Evolutionary conservation across 139 green algal species (phyloP).

Genomic region (Chlamydomonas sp.): DNA sequence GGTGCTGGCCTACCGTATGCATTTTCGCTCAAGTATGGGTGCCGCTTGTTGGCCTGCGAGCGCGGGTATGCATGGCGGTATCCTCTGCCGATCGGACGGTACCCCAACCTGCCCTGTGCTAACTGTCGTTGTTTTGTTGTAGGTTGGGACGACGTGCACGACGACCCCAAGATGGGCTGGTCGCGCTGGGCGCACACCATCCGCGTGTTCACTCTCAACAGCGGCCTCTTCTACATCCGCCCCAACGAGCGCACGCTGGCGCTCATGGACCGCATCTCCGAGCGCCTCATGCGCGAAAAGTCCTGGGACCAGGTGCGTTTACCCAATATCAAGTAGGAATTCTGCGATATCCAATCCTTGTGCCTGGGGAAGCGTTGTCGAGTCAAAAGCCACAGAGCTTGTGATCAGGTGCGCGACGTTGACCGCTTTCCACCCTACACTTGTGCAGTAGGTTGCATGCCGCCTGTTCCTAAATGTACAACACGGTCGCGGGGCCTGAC

Average conservation of each 20-base stretch:
- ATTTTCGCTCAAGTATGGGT: too few relatives aligned
- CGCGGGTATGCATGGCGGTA: too few relatives aligned
- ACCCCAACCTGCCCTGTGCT: too few relatives aligned
- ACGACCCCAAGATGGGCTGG: slow-evolving; percentile 82
- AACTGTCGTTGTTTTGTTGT: not conserved
- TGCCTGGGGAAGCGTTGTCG: not conserved
- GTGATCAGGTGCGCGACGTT: too few relatives aligned
- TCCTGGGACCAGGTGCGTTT: slow-evolving; percentile 58
- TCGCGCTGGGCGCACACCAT: slow-evolving; percentile 85
- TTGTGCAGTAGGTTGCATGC: too few relatives aligned
- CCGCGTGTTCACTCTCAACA: slow-evolving; percentile 84
- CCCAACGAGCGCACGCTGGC: slow-evolving; percentile 58
- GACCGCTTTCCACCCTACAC: too few relatives aligned
- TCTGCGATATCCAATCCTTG: not conserved
- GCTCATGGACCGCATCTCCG: slow-evolving; percentile 71
- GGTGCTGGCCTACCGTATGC: too few relatives aligned
- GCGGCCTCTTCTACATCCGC: slow-evolving; percentile 76
- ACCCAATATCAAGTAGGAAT: slow-evolving; percentile 1
- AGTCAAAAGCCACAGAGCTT: too few relatives aligned
- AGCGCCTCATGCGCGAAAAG: slow-evolving; percentile 50
- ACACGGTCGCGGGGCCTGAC: too few relatives aligned
- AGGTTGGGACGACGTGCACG: slow-evolving; percentile 76
- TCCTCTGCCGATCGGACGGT: too few relatives aligned
- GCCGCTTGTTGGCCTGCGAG: too few relatives aligned
- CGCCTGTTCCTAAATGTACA: too few relatives aligned